A percentile compares a stretch with the other conserved stretches of the same genome.
phyloP scores from a whole-genome alignment of 352 stramenopile species.

The Phytopythium oedochilum region DNA sequence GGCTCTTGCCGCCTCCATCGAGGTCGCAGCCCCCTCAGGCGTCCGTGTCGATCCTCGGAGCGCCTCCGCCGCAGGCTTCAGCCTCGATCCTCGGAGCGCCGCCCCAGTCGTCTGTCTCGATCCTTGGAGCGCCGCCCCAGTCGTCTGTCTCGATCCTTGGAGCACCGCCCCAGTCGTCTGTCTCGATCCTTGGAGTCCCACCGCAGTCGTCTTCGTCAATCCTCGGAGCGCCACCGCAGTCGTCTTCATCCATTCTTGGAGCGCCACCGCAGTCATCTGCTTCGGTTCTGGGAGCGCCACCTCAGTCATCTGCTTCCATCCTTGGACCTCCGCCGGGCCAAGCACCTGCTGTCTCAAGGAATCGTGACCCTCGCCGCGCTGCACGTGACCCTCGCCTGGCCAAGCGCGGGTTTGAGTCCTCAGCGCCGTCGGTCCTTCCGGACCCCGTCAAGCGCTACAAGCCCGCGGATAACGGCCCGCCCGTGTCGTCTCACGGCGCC shows the following conservation, averaged over 20 bases:
- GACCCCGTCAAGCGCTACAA: conserved; percentile 24
- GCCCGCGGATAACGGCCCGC: conserved; percentile 8
- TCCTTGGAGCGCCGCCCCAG: conserved; percentile 15
- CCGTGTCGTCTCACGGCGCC: conserved; percentile 12
- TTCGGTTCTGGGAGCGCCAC: conserved; percentile 7
- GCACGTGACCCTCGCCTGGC: conserved; percentile 52
- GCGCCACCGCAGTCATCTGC: conserved; percentile 11
- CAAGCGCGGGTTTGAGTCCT: conserved; percentile 19
- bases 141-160: neutral
- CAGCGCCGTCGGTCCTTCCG: neutral
- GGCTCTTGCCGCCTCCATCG: neutral
- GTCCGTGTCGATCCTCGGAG: conserved; percentile 7
- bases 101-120: conserved; percentile 8
- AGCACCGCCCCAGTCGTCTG: neutral
- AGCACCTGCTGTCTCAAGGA: conserved; percentile 19
- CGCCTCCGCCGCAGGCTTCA: conserved; percentile 16
- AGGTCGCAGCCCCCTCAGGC: neutral
- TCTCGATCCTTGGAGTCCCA: conserved; percentile 10
- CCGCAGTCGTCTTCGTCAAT: conserved; percentile 8
- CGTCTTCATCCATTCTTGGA: conserved; percentile 20
- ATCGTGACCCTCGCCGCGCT: conserved; percentile 48
- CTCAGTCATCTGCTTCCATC: conserved; percentile 5
- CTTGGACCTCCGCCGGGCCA: conserved; percentile 9
- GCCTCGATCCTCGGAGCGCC: conserved; percentile 9
- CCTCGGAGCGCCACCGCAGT: conserved; percentile 11